Evolutionary conservation across 2,329 filamentous ascomycete genomes (phyloP).

Genomic region (Aspergillus ibericus): DNA sequence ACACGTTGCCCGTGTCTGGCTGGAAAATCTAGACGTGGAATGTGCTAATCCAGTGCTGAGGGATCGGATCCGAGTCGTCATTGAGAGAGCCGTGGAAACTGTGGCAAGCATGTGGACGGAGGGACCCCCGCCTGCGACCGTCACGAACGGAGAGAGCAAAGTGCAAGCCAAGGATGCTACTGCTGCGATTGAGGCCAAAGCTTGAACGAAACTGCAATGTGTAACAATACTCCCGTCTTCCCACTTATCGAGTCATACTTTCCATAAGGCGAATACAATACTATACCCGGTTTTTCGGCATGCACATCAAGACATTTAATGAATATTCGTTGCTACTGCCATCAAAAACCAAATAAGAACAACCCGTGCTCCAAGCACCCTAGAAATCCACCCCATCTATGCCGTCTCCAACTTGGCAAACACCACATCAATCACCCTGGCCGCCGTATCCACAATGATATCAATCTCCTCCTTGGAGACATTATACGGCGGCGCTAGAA

Average conservation of each 20-base stretch:
- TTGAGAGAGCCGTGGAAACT: conserved; percentile 85
- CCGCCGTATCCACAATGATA: conserved; percentile 54
- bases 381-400: background rate
- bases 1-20: conserved; percentile 82
- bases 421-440: conserved; percentile 54
- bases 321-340: background rate
- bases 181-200: conserved; percentile 25
- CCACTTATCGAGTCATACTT: background rate
- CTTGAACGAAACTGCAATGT: background rate
- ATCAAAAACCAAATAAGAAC: too few relatives aligned
- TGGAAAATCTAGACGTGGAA: conserved; percentile 89
- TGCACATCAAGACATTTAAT: background rate
- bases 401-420: conserved; percentile 32
- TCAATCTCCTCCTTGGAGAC: conserved; percentile 59
- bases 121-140: conserved; percentile 24
- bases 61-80: conserved; percentile 82
- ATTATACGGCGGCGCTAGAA: conserved; percentile 69
- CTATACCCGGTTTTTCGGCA: background rate
- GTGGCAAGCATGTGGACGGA: conserved; percentile 67
- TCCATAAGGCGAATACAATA: background rate
- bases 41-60: conserved; percentile 74
- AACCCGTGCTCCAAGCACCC: background rate
- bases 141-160: conserved; percentile 25
- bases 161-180: conserved; percentile 17
- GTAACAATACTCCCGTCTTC: background rate